These are phyloP conservation scores for Sarocladiaceae sp. DNA, from an alignment of 2,329 filamentous ascomycete genomes.

Conservation along the genomic window DNA sequence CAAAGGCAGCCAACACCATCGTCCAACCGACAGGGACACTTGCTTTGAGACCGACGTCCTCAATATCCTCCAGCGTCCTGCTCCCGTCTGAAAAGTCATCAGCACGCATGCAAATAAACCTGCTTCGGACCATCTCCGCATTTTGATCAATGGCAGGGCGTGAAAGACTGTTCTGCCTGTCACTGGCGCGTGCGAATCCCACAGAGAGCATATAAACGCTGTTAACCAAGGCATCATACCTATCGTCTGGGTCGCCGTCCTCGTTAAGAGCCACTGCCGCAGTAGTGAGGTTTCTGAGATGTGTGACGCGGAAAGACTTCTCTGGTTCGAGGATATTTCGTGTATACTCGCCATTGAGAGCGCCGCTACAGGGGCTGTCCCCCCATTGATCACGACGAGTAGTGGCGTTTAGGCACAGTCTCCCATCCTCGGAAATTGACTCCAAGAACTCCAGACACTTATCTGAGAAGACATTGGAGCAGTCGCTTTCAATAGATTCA, in stretches of 20 bases:
- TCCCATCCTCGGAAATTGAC: neutral
- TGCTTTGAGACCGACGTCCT: neutral
- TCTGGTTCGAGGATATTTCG: neutral
- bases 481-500: neutral
- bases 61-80: slow-evolving; percentile 5
- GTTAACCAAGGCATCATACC: slow-evolving; percentile 1
- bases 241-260: neutral
- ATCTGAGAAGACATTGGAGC: neutral
- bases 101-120: slow-evolving; percentile 2
- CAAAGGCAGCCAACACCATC: neutral
- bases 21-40: neutral
- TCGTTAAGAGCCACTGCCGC: neutral
- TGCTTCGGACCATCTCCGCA: neutral
- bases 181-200: neutral
- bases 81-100: neutral
- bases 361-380: neutral
- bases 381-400: slow-evolving; percentile 1
- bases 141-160: neutral
- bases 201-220: neutral
- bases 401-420: slow-evolving; percentile 1
- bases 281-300: slow-evolving; percentile 1
- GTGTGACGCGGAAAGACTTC: neutral
- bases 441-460: neutral
- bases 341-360: neutral
- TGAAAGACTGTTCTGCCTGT: neutral